These are phyloP conservation scores for Ceriops tagal DNA, from an alignment of 345 rosid genomes.

Conservation along the genomic window DNA sequence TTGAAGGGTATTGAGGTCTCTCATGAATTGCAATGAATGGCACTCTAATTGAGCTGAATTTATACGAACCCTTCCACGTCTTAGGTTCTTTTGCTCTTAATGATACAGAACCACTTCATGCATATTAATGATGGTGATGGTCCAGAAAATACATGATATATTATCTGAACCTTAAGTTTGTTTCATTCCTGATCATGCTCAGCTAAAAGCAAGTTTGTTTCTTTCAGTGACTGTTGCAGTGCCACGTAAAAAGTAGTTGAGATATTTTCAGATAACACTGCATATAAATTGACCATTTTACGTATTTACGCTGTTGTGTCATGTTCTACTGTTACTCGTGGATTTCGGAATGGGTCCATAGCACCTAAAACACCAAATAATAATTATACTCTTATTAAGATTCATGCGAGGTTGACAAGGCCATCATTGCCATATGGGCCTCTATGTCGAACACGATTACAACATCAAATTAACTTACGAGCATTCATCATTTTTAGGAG, in stretches of 20 bases:
- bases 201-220: background rate
- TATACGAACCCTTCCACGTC: background rate
- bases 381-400: background rate
- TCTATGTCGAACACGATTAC: background rate
- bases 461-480: conserved; percentile 2
- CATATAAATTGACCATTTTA: background rate
- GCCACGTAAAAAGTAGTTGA: background rate
- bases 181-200: background rate
- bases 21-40: background rate
- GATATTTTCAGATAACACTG: background rate
- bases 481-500: background rate
- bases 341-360: background rate
- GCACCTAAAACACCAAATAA: background rate
- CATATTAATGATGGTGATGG: background rate
- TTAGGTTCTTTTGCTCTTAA: background rate
- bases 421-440: conserved; percentile 15
- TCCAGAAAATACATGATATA: background rate
- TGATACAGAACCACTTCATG: background rate
- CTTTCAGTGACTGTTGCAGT: background rate
- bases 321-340: background rate
- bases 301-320: background rate
- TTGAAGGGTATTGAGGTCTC: background rate
- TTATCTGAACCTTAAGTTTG: background rate
- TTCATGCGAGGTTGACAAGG: background rate
- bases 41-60: background rate